Conservation (phyloP, 345 rosid species). For the Crucihimalaya himalaica region DNA sequence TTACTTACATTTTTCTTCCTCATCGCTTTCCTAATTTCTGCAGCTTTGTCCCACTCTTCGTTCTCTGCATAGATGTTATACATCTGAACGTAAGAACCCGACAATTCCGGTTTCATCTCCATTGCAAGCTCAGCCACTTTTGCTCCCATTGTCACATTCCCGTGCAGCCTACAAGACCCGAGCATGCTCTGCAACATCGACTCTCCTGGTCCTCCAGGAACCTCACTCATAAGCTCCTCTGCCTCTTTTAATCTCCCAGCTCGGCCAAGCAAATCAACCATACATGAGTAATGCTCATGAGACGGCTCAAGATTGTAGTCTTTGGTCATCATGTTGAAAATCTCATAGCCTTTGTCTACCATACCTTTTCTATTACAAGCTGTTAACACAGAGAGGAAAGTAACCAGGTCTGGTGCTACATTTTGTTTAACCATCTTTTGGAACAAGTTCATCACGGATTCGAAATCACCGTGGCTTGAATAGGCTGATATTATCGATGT, state of each 20-base stretch:
- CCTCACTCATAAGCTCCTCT: slow-evolving; percentile 55
- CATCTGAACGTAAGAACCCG: slow-evolving; percentile 81
- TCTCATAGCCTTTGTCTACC: slow-evolving; percentile 64
- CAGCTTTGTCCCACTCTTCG: slow-evolving; percentile 77
- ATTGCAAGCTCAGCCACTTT: slow-evolving; percentile 57
- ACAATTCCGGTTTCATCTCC: slow-evolving; percentile 63
- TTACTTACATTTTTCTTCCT: slow-evolving; percentile 77
- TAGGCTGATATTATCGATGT: slow-evolving; percentile 84
- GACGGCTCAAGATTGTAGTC: slow-evolving; percentile 66
- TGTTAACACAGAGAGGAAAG: slow-evolving; percentile 74
- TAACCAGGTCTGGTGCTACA: slow-evolving; percentile 69
- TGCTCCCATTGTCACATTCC: slow-evolving; percentile 73
- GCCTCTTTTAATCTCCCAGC: slow-evolving; percentile 77
- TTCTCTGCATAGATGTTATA: slow-evolving; percentile 84
- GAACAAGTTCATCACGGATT: slow-evolving; percentile 65
- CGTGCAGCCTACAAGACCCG: slow-evolving; percentile 73
- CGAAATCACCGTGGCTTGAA: slow-evolving; percentile 84
- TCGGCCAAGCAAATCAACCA: slow-evolving; percentile 92
- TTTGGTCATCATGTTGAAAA: slow-evolving; percentile 59
- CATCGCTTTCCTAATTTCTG: slow-evolving; percentile 63
- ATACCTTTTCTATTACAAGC: slow-evolving; percentile 79
- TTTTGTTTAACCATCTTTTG: slow-evolving; percentile 61
- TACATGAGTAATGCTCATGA: slow-evolving; percentile 80
- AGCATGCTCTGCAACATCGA: slow-evolving; percentile 83
- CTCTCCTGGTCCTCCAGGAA: slow-evolving; percentile 68